Evolutionary conservation across 2,329 filamentous ascomycete genomes (phyloP).

Genomic region (Fusarium equiseti): DNA sequence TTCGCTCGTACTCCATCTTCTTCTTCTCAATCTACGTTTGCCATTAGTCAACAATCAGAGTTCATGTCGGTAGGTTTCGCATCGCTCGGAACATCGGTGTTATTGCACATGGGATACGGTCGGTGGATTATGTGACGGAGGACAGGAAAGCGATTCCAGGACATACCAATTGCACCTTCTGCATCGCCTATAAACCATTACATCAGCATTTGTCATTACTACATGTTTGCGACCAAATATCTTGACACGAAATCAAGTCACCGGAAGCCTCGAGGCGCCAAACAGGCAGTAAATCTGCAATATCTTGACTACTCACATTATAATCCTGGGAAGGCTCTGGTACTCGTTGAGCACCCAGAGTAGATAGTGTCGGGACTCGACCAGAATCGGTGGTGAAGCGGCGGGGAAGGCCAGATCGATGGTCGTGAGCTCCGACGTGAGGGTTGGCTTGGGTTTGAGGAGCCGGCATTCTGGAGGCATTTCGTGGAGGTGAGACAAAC

Average conservation of each 20-base stretch:
- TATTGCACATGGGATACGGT: not conserved
- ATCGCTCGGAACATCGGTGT: conserved; percentile 8
- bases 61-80: not conserved
- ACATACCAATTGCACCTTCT: conserved; percentile 83
- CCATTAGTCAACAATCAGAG: conserved; percentile 52
- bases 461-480: conserved; percentile 72
- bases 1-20: conserved; percentile 89
- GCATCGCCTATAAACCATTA: conserved; percentile 65
- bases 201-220: conserved; percentile 40
- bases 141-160: conserved; percentile 11
- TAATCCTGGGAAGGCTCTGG: conserved; percentile 64
- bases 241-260: conserved; percentile 29
- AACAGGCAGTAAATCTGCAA: conserved; percentile 4
- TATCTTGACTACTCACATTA: conserved; percentile 51
- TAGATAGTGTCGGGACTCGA: conserved; percentile 80
- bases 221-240: not conserved
- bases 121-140: not conserved
- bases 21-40: conserved; percentile 86
- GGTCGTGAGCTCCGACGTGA: conserved; percentile 68
- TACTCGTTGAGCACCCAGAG: conserved; percentile 57
- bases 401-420: conserved; percentile 82
- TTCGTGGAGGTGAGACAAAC: conserved; percentile 80
- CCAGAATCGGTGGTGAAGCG: conserved; percentile 94
- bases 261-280: not conserved
- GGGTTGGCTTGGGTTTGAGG: conserved; percentile 59